Percentiles rank a stretch among this genome's conserved stretches.
Evolutionary conservation across 2,329 filamentous ascomycete species (phyloP).

Genomic region (Lachnellula subtilissima): DNA sequence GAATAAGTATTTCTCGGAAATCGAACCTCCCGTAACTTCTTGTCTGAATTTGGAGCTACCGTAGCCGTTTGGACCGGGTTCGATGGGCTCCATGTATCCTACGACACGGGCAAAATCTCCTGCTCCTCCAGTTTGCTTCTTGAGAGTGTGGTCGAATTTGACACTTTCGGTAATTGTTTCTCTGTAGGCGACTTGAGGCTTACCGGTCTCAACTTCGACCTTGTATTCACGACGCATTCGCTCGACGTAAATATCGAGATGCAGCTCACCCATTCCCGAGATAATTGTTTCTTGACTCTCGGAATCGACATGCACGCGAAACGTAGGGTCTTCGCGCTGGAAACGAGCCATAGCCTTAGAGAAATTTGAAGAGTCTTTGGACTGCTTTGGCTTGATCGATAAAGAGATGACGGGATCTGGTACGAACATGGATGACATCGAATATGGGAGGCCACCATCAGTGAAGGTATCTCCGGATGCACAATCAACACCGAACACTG

Average conservation of each 20-base stretch:
- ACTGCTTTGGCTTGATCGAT: conserved; percentile 93
- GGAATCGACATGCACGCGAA: conserved; percentile 85
- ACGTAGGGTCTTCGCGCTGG: conserved; percentile 96
- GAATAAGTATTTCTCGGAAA: conserved; percentile 91
- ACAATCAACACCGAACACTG: conserved; percentile 96
- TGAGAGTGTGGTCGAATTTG: conserved; percentile 88
- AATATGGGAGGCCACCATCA: conserved; percentile 85
- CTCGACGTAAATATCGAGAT: conserved; percentile 96
- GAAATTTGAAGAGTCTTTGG: conserved; percentile 88
- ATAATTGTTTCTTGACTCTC: conserved; percentile 98
- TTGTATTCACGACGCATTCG: conserved; percentile 95
- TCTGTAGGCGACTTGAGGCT: conserved; percentile 94
- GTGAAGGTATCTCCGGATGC: conserved; percentile 98
- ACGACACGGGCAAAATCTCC: conserved; percentile 93
- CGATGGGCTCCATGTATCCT: conserved; percentile 85
- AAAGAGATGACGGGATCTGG: conserved; percentile 97
- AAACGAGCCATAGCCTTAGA: conserved; percentile 98
- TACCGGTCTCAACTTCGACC: conserved; percentile 91
- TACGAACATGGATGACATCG: conserved; percentile 97
- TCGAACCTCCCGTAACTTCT: conserved; percentile 81
- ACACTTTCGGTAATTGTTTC: conserved; percentile 81
- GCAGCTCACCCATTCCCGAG: conserved; percentile 95
- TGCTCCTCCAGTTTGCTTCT: conserved; percentile 91
- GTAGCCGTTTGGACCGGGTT: conserved; percentile 38
- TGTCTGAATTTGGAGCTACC: conserved; percentile 78